phyloP scores from a whole-genome alignment of 2,329 filamentous ascomycete species.

The Reticulascus tulasneorum region DNA sequence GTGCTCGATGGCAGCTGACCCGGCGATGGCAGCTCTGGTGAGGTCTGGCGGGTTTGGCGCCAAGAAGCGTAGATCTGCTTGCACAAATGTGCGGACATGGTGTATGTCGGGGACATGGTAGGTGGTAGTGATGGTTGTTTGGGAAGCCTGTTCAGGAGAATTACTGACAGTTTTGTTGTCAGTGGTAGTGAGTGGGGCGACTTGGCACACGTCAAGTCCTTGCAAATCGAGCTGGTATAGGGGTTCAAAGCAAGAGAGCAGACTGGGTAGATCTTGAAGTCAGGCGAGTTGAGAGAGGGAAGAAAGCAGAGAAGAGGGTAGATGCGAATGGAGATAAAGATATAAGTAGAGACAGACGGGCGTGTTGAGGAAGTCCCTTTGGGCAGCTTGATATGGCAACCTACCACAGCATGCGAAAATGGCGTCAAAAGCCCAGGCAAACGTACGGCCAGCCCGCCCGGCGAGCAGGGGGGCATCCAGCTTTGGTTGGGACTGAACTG shows the following conservation, averaged over 20 bases:
- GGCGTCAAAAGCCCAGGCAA: slow-evolving; percentile 11
- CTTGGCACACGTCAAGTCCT: no score
- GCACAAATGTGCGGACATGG: slow-evolving; percentile 58
- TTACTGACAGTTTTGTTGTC: not conserved
- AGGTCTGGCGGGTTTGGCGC: slow-evolving; percentile 44
- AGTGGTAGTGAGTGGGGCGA: not conserved
- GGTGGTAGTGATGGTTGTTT: slow-evolving; percentile 5
- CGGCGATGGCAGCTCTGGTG: slow-evolving; percentile 25
- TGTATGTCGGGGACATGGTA: slow-evolving; percentile 56
- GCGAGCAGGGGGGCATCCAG: not conserved
- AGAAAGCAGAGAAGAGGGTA: no score
- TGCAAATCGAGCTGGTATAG: no score
- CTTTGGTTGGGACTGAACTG: slow-evolving; percentile 1
- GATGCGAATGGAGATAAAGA: no score
- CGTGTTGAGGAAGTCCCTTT: not conserved
- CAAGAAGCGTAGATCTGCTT: slow-evolving; percentile 58
- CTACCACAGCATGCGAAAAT: slow-evolving; percentile 13
- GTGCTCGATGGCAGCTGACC: slow-evolving; percentile 22
- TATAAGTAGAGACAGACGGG: slow-evolving; percentile 1
- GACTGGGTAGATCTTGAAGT: not conserved
- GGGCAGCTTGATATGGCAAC: slow-evolving; percentile 1
- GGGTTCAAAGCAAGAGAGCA: slow-evolving; percentile 3
- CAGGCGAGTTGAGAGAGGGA: no score
- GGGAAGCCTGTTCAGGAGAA: not conserved
- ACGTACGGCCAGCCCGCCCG: slow-evolving; percentile 6